Percentiles rank a stretch among this genome's conserved stretches.
Conservation (phyloP, 176 grass and related monocot genomes). For the Thalia dealbata region DNA sequence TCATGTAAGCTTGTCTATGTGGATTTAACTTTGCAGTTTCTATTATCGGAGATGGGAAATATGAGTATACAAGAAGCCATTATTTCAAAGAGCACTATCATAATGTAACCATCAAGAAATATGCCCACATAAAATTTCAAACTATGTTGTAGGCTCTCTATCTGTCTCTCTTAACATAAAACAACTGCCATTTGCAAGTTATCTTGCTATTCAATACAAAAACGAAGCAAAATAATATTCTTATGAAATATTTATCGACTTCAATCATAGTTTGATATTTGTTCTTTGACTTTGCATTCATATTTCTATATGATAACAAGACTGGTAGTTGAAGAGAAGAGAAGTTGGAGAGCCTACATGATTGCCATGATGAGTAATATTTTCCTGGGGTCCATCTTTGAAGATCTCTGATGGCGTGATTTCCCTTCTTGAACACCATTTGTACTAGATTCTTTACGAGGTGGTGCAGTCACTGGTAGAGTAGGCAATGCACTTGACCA, state of each 20-base stretch:
- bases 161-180: neutral
- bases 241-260: neutral
- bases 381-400: constrained; percentile 84
- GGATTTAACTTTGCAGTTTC: neutral
- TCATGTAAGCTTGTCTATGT: neutral
- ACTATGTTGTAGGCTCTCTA: neutral
- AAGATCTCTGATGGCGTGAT: constrained; percentile 48
- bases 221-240: neutral
- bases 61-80: neutral
- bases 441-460: constrained; percentile 41
- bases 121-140: neutral
- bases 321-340: neutral
- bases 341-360: constrained; percentile 37
- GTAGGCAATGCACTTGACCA: constrained; percentile 85
- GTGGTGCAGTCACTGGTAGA: constrained; percentile 76
- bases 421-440: constrained; percentile 61
- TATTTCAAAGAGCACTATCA: neutral
- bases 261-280: neutral
- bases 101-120: neutral
- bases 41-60: neutral
- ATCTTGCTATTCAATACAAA: neutral
- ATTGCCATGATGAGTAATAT: constrained; percentile 86
- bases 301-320: neutral
- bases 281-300: neutral
- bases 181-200: neutral